These are phyloP conservation scores for Suillus americanus DNA, from an alignment of 768 basidiomycete species.

Conservation along the genomic window DNA sequence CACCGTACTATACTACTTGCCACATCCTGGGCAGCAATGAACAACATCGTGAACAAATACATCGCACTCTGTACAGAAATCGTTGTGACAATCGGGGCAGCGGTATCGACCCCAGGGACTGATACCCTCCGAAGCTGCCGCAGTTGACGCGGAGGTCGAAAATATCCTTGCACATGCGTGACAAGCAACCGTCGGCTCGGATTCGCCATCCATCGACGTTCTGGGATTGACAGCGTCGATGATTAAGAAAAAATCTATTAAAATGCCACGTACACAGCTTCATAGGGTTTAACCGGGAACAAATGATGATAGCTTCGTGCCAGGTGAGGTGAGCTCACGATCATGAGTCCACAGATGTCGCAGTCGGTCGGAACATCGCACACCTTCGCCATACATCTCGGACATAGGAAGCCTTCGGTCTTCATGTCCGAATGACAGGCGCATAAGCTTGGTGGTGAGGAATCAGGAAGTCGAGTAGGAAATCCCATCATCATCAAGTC, in stretches of 20 bases:
- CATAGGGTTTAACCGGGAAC: slow-evolving; percentile 89
- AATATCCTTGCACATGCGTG: slow-evolving; percentile 81
- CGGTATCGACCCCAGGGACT: slow-evolving; percentile 86
- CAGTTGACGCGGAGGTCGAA: slow-evolving; percentile 40
- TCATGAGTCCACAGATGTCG: slow-evolving; percentile 95
- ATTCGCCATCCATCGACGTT: slow-evolving; percentile 38
- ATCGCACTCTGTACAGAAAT: slow-evolving; percentile 97
- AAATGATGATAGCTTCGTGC: slow-evolving; percentile 95
- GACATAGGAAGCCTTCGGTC: slow-evolving; percentile 92
- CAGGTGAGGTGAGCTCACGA: slow-evolving; percentile 96
- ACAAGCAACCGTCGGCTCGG: slow-evolving; percentile 47
- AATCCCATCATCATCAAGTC: slow-evolving; percentile 99
- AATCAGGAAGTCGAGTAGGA: slow-evolving; percentile 86
- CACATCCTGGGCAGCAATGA: slow-evolving; percentile 92
- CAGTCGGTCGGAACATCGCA: slow-evolving; percentile 99
- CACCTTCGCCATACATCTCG: slow-evolving; percentile 87
- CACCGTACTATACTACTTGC: slow-evolving; percentile 42
- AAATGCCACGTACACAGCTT: slow-evolving; percentile 66
- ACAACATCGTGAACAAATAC: slow-evolving; percentile 94
- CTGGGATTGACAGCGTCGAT: slow-evolving; percentile 25
- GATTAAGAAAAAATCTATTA: slow-evolving; percentile 5
- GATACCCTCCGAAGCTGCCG: slow-evolving; percentile 57
- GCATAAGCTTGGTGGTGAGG: slow-evolving; percentile 81
- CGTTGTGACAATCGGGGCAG: slow-evolving; percentile 80
- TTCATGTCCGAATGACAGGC: slow-evolving; percentile 93